Percentiles rank a stretch among this genome's conserved stretches.
phyloP scores from a whole-genome alignment of 2,329 filamentous ascomycete genomes.

The Zymoseptoria passerinii region DNA sequence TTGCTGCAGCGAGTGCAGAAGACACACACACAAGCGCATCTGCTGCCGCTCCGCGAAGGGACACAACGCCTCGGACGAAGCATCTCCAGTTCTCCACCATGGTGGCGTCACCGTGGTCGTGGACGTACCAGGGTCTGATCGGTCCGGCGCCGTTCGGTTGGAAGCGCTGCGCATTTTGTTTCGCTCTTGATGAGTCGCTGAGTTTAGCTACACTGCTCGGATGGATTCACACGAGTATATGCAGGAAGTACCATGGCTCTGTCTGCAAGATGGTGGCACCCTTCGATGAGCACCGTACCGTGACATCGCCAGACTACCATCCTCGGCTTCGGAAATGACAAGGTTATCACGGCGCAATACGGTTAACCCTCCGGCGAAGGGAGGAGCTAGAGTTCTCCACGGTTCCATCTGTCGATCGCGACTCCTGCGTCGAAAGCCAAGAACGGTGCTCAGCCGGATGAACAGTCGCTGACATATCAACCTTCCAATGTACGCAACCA shows the following conservation, averaged over 20 bases:
- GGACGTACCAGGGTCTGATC: neutral
- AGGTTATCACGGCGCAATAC: neutral
- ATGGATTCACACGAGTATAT: neutral
- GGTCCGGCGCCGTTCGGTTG: too few species aligned
- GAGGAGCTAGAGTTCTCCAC: neutral
- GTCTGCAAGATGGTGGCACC: neutral
- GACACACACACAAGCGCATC: neutral
- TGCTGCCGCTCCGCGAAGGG: neutral
- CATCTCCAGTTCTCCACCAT: neutral
- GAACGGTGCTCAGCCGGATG: neutral
- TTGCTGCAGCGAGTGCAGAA: too few species aligned
- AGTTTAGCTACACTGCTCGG: neutral
- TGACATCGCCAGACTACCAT: neutral
- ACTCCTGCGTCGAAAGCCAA: neutral
- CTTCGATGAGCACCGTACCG: neutral
- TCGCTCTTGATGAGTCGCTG: neutral
- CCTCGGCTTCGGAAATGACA: neutral
- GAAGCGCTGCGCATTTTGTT: neutral
- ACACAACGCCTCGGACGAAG: neutral
- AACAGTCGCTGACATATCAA: neutral
- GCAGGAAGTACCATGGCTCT: neutral
- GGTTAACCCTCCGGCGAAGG: neutral
- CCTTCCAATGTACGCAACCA: too few species aligned
- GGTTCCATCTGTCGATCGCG: neutral
- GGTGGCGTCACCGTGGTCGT: neutral